Base-by-base conservation (phyloP, 2,329 filamentous ascomycete genomes). In the Dactylellina haptotyla region DNA sequence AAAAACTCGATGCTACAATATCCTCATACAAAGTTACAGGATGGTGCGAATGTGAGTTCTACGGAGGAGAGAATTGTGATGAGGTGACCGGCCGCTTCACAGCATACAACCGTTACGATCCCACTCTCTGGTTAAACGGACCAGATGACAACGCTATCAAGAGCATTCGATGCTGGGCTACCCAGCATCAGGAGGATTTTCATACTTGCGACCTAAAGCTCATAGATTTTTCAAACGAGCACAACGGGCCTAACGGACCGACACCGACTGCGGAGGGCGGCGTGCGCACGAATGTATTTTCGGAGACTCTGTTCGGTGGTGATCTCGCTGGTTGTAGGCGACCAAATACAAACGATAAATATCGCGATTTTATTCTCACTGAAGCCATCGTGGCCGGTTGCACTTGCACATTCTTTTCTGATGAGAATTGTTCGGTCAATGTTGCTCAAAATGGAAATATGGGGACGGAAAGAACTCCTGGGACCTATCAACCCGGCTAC, bases 31-130 rank as follows among this genome's bases (percentile, higher is more conserved):
- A 16, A n/a, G 16, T 57, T 1, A 57, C 26, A 1, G 61, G 61
- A 5, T 65, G 39, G 9, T 65, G 50, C 12, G 50, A 65, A 46
- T 65, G 61, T 16, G 50, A 65, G 4, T 65, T 65, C 34, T 65
- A 46, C 26, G 61, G 37, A 14, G 39, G 18, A 16, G 50, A 65
- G 18, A 23, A 39, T 6, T 65, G 50, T 25, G 5, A 23, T 5
- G 50, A 18, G 2, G 39, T 54, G 10, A 54, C 34, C 26, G 10
- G 12, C 2, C 51, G 59, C 12, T 65, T 65, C 28, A 8, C 25
- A 1, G 61, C 61, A 1, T 57, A 48, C 12, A 65, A 65, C 12
- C 39, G 50, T 18, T 26, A 48, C 2, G 50, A 65, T 32, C 18
- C 1, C 1, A 16, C 9, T 1, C 16, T 56, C 26, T 48, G 39